These are phyloP conservation scores for Taphrina sp. DNA, from an alignment of 1,139 yeast species.

Conservation along the genomic window DNA sequence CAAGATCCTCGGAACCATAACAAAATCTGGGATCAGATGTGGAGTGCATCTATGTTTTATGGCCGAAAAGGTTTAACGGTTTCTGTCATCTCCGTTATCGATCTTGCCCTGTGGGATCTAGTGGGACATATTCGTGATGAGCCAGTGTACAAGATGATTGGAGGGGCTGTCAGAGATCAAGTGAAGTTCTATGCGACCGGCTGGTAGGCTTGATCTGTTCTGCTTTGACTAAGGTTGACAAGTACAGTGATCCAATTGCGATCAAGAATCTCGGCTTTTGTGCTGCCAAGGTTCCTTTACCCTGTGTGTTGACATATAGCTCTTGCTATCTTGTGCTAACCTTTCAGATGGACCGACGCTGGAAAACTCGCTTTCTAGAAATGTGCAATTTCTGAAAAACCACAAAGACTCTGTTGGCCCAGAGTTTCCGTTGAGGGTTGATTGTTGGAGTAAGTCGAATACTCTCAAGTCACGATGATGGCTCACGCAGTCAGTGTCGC, in stretches of 20 bases:
- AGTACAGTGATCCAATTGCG: slow-evolving; percentile 51
- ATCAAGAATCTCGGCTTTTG: slow-evolving; percentile 53
- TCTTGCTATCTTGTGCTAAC: no score
- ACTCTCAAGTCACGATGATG: no score
- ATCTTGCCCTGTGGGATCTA: slow-evolving; percentile 53
- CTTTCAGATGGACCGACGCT: slow-evolving; percentile 55
- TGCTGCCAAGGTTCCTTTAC: slow-evolving; percentile 55
- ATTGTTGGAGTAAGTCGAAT: no score
- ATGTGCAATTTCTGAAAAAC: slow-evolving; percentile 49
- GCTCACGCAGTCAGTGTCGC: no score
- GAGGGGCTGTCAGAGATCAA: slow-evolving; percentile 51
- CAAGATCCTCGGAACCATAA: slow-evolving; percentile 51
- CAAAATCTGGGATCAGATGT: slow-evolving; percentile 52
- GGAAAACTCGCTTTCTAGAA: slow-evolving; percentile 50
- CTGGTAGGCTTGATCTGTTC: no score
- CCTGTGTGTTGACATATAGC: no score
- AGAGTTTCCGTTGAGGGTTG: slow-evolving; percentile 55
- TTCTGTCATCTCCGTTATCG: slow-evolving; percentile 52
- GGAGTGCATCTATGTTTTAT: slow-evolving; percentile 53
- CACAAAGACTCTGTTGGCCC: slow-evolving; percentile 52
- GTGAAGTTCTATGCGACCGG: slow-evolving; percentile 54
- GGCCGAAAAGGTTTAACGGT: slow-evolving; percentile 53
- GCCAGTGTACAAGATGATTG: slow-evolving; percentile 54
- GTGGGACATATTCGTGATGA: slow-evolving; percentile 52
- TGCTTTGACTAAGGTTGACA: no score